A percentile compares a stretch with the other conserved stretches of the same genome.
phyloP scores from a whole-genome alignment of 73 alveolate species.

The Effrenium voratum region DNA sequence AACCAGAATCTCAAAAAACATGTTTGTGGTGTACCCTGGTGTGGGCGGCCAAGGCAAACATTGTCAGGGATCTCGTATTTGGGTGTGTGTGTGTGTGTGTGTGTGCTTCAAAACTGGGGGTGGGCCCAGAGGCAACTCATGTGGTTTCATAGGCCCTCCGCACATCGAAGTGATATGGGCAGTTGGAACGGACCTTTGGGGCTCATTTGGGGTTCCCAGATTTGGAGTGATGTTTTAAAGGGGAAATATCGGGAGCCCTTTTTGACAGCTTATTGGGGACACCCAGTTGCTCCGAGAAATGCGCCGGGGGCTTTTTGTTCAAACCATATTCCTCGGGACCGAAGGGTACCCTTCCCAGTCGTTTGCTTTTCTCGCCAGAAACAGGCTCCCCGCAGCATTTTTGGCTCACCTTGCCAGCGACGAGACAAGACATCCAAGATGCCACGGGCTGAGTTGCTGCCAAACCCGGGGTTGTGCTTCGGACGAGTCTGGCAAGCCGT shows the following conservation, averaged over 20 bases:
- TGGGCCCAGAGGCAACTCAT: too few relatives aligned
- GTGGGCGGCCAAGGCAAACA: too few relatives aligned
- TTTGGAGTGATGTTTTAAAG: not conserved
- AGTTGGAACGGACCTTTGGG: too few relatives aligned
- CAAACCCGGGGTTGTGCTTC: not conserved
- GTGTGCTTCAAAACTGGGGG: too few relatives aligned
- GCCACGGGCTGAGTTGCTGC: not conserved
- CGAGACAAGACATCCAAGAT: not conserved
- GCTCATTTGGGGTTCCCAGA: too few relatives aligned
- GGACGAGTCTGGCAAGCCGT: not conserved
- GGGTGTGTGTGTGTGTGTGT: too few relatives aligned
- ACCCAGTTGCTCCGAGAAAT: not conserved
- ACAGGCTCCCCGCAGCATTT: not conserved
- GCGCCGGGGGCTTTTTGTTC: not conserved
- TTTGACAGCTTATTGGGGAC: too few relatives aligned
- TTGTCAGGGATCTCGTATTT: too few relatives aligned
- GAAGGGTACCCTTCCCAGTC: not conserved
- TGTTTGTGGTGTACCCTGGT: too few relatives aligned
- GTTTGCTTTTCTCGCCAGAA: not conserved
- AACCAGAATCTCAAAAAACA: too few relatives aligned
- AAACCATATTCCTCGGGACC: not conserved
- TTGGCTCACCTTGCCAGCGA: slow-evolving; percentile 54
- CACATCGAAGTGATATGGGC: too few relatives aligned
- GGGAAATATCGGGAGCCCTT: not conserved
- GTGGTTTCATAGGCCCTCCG: too few relatives aligned